Evolutionary conservation across 2,329 filamentous ascomycete genomes (phyloP).

Genomic region (Eurotiales sp.): DNA sequence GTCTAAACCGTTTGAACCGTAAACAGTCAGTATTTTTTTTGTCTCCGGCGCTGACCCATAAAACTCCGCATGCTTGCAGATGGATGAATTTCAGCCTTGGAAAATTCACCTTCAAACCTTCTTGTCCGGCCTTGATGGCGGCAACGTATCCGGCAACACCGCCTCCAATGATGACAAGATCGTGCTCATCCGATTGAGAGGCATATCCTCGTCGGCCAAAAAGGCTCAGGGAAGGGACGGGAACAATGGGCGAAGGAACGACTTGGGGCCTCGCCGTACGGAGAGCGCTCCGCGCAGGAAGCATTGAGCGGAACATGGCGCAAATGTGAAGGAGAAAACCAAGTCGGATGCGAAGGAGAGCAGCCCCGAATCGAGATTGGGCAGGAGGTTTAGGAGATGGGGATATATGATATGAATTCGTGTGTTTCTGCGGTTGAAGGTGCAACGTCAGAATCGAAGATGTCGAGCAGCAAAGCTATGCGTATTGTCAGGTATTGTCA

Average conservation of each 20-base stretch:
- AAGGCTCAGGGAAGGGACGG: conserved; percentile 42
- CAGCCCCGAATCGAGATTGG: conserved; percentile 5
- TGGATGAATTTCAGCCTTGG: not conserved
- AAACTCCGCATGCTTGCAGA: not conserved
- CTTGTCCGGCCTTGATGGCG: conserved; percentile 97
- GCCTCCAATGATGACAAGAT: conserved; percentile 95
- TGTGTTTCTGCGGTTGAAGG: conserved; percentile 8
- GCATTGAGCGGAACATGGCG: conserved; percentile 51
- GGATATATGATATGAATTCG: not conserved
- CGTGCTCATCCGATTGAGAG: conserved; percentile 63
- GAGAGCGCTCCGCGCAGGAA: conserved; percentile 47
- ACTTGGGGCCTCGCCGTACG: conserved; percentile 34
- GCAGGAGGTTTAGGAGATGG: not conserved
- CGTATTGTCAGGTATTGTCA: conserved; percentile 15
- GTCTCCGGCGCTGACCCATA: not conserved
- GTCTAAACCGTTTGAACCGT: conserved; percentile 54
- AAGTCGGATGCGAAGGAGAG: not conserved
- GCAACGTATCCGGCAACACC: conserved; percentile 98
- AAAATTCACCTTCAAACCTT: conserved; percentile 92
- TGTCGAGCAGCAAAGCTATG: conserved; percentile 14
- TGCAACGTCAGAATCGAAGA: conserved; percentile 10
- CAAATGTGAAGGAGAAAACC: conserved; percentile 12
- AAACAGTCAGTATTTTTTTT: not conserved
- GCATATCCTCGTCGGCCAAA: conserved; percentile 55
- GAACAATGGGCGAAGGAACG: conserved; percentile 33